phyloP scores from a whole-genome alignment of 345 rosid genomes.

The Eucalyptus victrix region DNA sequence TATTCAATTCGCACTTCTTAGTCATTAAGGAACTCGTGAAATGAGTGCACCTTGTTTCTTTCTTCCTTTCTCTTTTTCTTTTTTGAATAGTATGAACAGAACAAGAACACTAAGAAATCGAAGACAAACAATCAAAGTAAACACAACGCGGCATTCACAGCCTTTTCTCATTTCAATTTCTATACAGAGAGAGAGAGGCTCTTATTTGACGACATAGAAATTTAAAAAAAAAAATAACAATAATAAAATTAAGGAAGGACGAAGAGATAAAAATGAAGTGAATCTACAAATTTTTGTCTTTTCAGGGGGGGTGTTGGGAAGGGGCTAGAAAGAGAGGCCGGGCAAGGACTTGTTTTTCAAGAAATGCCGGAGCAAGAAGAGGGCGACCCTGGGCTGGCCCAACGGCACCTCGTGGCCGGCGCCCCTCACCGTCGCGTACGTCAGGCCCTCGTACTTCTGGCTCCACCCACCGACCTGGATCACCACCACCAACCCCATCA shows the following conservation, averaged over 20 bases:
- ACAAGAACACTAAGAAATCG: neutral
- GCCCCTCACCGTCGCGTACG: conserved; percentile 42
- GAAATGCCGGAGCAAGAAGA: conserved; percentile 25
- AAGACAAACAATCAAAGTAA: neutral
- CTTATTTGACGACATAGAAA: neutral
- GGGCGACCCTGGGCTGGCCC: conserved; percentile 32
- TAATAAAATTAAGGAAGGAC: neutral
- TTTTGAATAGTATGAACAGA: neutral
- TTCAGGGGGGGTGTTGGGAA: neutral
- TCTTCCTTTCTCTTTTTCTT: neutral
- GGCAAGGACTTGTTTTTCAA: conserved; percentile 24
- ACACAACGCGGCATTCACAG: neutral
- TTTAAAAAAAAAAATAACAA: neutral
- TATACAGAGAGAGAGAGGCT: neutral
- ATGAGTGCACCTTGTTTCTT: neutral
- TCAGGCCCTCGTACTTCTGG: conserved; percentile 37
- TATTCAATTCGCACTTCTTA: conserved; percentile 17
- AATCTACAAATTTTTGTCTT: neutral
- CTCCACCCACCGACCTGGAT: conserved; percentile 58
- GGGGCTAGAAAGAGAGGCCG: neutral
- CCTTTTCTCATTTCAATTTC: neutral
- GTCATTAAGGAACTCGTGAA: conserved; percentile 14
- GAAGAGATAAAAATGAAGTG: neutral
- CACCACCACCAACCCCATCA: neutral
- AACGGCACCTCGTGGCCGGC: conserved; percentile 68